Evolutionary conservation across 208 protist species (phyloP).

Genomic region (Acanthamoeba triangularis): DNA sequence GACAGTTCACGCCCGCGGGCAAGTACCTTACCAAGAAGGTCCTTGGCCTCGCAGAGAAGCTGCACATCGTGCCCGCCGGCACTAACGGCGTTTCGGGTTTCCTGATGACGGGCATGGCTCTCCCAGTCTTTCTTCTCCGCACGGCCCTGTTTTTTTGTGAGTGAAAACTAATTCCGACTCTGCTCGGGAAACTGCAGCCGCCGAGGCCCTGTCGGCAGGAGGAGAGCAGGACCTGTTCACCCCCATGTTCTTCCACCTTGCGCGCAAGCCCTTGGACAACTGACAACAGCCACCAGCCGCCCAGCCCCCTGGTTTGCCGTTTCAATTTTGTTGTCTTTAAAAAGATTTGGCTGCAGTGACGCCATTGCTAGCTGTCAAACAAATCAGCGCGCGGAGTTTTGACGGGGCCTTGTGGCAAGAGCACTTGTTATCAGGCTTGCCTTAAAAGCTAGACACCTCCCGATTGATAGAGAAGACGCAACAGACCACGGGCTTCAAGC

Average conservation of each 20-base stretch:
- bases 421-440: no score
- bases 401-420: no score
- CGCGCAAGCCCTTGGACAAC: conserved; percentile 9
- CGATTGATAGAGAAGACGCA: no score
- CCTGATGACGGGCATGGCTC: conserved; percentile 90
- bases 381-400: no score
- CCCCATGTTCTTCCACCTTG: conserved; percentile 94
- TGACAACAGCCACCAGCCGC: neutral
- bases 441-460: no score
- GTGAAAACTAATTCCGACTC: no score
- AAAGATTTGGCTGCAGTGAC: no score
- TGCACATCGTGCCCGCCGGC: conserved; percentile 85
- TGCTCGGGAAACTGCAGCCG: conserved; percentile 86
- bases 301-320: no score
- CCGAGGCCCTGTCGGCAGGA: conserved; percentile 93
- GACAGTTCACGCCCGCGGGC: conserved; percentile 92
- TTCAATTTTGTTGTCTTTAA: no score
- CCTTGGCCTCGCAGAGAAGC: conserved; percentile 92
- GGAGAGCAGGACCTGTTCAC: conserved; percentile 96
- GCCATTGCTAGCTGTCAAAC: no score
- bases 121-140: conserved; percentile 88
- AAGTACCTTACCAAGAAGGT: conserved; percentile 92
- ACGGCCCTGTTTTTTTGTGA: no score
- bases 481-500: no score
- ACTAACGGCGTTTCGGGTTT: neutral